Percentiles rank a stretch among this genome's conserved stretches.
Conservation (phyloP, 2,329 filamentous ascomycete species). For the Hypoxylon sp. region DNA sequence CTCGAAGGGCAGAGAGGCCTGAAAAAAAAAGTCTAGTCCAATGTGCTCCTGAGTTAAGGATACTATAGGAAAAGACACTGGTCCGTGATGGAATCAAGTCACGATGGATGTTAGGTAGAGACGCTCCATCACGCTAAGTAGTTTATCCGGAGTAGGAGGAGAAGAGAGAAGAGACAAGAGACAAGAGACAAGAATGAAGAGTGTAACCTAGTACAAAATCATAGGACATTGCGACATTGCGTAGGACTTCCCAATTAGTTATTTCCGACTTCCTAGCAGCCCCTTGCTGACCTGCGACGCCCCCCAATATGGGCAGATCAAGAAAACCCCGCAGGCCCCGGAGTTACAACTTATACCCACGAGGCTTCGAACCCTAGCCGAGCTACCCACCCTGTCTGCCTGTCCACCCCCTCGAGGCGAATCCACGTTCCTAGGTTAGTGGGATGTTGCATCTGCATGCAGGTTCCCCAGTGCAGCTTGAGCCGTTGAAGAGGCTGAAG, state of each 20-base stretch:
- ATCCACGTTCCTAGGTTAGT: background rate
- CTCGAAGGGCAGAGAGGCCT: background rate
- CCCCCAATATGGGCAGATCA: conserved; percentile 3
- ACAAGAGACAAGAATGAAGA: too few species aligned
- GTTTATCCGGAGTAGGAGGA: background rate
- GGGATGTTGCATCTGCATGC: conserved; percentile 3
- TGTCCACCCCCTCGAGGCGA: background rate
- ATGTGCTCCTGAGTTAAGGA: background rate
- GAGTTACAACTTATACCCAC: background rate
- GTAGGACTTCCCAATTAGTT: background rate
- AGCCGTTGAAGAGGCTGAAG: background rate
- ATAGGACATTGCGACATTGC: background rate
- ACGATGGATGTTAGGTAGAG: background rate
- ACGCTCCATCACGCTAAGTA: background rate
- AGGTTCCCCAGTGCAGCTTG: background rate
- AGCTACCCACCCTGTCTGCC: background rate
- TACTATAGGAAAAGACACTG: background rate
- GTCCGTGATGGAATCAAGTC: background rate
- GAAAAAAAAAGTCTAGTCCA: background rate
- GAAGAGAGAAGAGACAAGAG: background rate
- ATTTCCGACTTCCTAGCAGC: background rate
- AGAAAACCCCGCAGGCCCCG: background rate
- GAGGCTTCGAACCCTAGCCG: background rate
- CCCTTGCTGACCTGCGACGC: background rate
- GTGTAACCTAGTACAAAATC: background rate